These are phyloP conservation scores for Tolypocladium capitatum DNA, from an alignment of 2,329 filamentous ascomycete genomes.

Conservation along the genomic window DNA sequence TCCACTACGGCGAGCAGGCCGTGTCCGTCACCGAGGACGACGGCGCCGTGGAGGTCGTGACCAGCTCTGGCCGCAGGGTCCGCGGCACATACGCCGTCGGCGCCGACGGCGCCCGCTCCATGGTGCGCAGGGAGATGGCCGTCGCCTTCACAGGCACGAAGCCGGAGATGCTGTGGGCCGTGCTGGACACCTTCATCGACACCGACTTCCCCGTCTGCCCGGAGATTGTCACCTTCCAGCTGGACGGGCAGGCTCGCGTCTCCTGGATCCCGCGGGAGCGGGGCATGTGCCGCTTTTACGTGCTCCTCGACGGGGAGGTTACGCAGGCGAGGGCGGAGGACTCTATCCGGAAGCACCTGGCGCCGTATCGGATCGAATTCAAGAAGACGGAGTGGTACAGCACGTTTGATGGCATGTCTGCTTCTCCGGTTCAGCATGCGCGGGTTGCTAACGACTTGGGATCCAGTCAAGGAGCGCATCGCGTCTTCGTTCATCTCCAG, in stretches of 20 bases:
- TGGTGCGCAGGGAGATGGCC: constrained; percentile 25
- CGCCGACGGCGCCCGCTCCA: constrained; percentile 38
- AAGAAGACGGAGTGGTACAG: constrained; percentile 34
- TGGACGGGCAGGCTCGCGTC: constrained; percentile 30
- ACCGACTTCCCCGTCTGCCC: constrained; percentile 31
- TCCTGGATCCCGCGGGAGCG: constrained; percentile 35
- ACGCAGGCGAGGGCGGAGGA: constrained; percentile 24
- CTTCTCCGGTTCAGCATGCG: constrained; percentile 5
- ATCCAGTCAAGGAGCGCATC: constrained; percentile 26
- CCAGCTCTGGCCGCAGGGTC: constrained; percentile 17
- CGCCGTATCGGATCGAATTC: constrained; percentile 28
- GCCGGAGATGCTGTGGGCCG: constrained; percentile 36
- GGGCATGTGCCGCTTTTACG: constrained; percentile 32
- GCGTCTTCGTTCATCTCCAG: constrained; percentile 25
- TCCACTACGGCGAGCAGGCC: constrained; percentile 26
- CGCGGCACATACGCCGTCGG: constrained; percentile 31
- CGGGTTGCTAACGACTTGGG: constrained; percentile 1
- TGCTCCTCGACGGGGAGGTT: constrained; percentile 31
- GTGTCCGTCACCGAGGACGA: constrained; percentile 41
- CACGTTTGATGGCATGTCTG: constrained; percentile 29
- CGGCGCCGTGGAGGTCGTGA: constrained; percentile 27
- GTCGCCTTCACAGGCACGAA: constrained; percentile 31
- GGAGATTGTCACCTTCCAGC: constrained; percentile 34
- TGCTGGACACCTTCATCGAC: constrained; percentile 34
- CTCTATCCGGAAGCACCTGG: constrained; percentile 30